Base-by-base conservation (phyloP, 768 basidiomycete genomes). In the Leccinellum albellum region DNA sequence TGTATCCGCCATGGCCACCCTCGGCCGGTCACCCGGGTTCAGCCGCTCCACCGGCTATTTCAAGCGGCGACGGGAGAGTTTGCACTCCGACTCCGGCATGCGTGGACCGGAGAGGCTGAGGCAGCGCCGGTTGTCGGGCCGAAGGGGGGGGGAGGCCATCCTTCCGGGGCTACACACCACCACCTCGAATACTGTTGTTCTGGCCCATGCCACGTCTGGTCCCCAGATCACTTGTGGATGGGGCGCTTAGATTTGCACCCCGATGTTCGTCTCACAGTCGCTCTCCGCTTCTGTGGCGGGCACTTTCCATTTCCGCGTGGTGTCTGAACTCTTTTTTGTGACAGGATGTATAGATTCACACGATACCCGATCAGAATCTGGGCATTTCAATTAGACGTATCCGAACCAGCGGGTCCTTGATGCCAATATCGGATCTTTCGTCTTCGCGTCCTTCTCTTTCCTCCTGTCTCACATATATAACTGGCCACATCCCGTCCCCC, bases 361-460 rank as follows among this genome's bases (percentile, higher is more conserved):
- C 63, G 53, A 4, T 9, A 33, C 61, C 61, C 71, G 70, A 71
- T 72, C 61, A 42, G 55, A 8, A 72, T 73, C 70, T 71, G 66
- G 70, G 61, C 59, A 71, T 67, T 67, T 72, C 68, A 67, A 72
- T 70, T 67, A 64, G 61, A 28, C 17, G 60, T 63, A 47, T 60
- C 70, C 71, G 72, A 64, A 20, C 15, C 44, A 61, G 9, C 50
- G 71, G 71, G 44, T 51, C 67, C 4, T 8, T 4, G 21, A 59
- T 72, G 62, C 72, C 69, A 62, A 55, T 49, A 57, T 57, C 79
- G 79, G 83, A 84, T 83, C 82, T 81, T 77, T 71, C 72, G 63
- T 58, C 66, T 71, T 72, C 63, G 59, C 50, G 51, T 50, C 55
- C 59, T 58, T 56, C 37, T 61, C 66, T 68, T 63, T 62, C 57